Evolutionary conservation across 129 eudicot genomes (phyloP).

Genomic region (Artemisia tridentata): DNA sequence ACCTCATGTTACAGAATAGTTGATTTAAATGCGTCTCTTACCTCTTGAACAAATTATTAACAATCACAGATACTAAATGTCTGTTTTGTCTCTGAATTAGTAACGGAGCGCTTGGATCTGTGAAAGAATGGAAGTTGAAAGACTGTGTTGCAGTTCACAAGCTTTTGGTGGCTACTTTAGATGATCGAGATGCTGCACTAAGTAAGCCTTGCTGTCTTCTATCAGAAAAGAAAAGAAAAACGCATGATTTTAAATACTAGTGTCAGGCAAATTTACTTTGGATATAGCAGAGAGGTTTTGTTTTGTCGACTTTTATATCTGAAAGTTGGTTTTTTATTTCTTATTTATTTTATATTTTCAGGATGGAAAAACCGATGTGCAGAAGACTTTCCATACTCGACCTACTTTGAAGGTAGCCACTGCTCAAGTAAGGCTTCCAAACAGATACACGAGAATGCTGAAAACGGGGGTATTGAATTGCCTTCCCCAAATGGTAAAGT

Average conservation of each 20-base stretch:
- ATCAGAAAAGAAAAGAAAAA: too few relatives aligned
- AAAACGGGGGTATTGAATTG: conserved; percentile 43
- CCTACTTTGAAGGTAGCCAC: conserved; percentile 70
- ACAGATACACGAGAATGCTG: conserved; percentile 34
- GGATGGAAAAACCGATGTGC: conserved; percentile 89
- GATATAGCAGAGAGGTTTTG: too few relatives aligned
- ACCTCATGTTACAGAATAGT: too few relatives aligned
- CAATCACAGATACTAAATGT: neutral
- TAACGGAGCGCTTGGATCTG: conserved; percentile 49
- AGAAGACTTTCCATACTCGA: conserved; percentile 79
- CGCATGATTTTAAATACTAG: too few relatives aligned
- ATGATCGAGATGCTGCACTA: conserved; percentile 70
- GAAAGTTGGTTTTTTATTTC: neutral
- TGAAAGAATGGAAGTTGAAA: conserved; percentile 58
- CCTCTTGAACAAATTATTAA: neutral
- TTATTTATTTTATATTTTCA: conserved; percentile 12
- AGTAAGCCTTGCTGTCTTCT: conserved; percentile 44
- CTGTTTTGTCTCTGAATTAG: conserved; percentile 28
- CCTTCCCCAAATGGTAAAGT: conserved; percentile 60
- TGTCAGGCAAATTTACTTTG: too few relatives aligned
- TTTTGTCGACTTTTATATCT: neutral
- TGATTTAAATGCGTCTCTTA: too few relatives aligned
- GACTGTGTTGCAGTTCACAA: conserved; percentile 85
- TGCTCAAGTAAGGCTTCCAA: conserved; percentile 45
- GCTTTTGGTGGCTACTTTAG: conserved; percentile 43